These are phyloP conservation scores for Quercus aquifolioides DNA, from an alignment of 306 rosid genomes.

Conservation along the genomic window DNA sequence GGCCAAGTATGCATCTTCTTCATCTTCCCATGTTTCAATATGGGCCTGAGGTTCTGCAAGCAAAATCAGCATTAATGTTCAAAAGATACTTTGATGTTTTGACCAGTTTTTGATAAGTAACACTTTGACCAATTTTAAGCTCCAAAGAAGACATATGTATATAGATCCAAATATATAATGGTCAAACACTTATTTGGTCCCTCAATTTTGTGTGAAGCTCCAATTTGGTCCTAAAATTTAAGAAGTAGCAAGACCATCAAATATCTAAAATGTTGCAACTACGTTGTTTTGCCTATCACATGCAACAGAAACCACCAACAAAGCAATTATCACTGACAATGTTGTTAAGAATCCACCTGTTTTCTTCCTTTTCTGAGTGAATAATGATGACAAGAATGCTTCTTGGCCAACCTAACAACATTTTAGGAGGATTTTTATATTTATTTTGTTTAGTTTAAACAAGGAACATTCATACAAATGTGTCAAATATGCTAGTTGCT, in stretches of 20 bases:
- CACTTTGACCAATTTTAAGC: not conserved
- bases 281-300: not conserved
- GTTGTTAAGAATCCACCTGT: too few relatives aligned
- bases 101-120: not conserved
- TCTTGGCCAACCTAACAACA: too few relatives aligned
- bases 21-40: conserved; percentile 68
- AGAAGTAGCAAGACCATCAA: not conserved
- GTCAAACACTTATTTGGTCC: not conserved
- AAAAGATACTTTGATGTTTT: not conserved
- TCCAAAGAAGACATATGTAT: not conserved
- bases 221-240: not conserved
- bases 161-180: not conserved
- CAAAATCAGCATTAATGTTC: conserved; percentile 20
- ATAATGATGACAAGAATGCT: too few relatives aligned
- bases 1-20: conserved; percentile 77
- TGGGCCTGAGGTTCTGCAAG: conserved; percentile 38
- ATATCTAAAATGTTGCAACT: not conserved
- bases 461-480: too few relatives aligned
- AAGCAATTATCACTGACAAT: not conserved
- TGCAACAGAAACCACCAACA: not conserved
- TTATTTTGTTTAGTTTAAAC: too few relatives aligned
- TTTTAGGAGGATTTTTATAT: too few relatives aligned
- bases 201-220: not conserved
- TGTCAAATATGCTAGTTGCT: not conserved
- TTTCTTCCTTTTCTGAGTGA: too few relatives aligned